Evolutionary conservation across 306 rosid species (phyloP), one percentile per base, ranked within the genome.

Genomic region (Ammopiptanthus mongolicus): DNA sequence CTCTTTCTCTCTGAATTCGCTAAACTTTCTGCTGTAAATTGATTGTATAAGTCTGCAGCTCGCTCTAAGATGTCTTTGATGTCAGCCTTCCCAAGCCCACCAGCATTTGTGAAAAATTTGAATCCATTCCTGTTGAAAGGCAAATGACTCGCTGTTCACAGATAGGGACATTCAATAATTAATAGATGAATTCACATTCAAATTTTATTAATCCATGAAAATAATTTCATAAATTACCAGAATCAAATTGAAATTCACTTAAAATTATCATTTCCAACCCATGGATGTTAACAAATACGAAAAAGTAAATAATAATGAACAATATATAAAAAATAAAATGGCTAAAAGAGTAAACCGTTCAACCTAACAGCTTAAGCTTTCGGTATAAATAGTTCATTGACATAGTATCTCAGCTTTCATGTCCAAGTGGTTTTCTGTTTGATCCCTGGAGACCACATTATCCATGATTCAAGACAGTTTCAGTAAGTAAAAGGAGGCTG

Each of bases 111-210:
- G 87, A 95, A 95, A 88, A 95, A 87, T 79, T 90, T 91, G 83
- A 95, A 91, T 73, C 98, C 97, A 79, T 95, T 95, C 74, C 98
- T 79, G 91, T 95, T 91, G 87, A 82, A 95, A 50, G 98, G 98
- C 76, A 95, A 91, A 82, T 95, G 98, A 84, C 98, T 95, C 41
- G 97, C 98, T 90, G 91, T 81, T 82, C 84, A 84, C 76, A 78
- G 56, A 48, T 15, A 60, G 14, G n/a, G 55, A 65, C 7, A 78
- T 42, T 69, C 13, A 52, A 78, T 36, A 68, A 56, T 77, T 74
- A 81, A 58, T 41, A 59, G 58, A 47, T 15, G 47, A 78, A 52
- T 22, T 63, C 37, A 29, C 6, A 63, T 63, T 63, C 63, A 71
- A 59, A 61, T 36, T 8, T 41, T 39, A 57, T 44, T 53, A 53